Evolutionary conservation across 2,329 filamentous ascomycete species (phyloP).

Genomic region (Hymenoscyphus linearis): DNA sequence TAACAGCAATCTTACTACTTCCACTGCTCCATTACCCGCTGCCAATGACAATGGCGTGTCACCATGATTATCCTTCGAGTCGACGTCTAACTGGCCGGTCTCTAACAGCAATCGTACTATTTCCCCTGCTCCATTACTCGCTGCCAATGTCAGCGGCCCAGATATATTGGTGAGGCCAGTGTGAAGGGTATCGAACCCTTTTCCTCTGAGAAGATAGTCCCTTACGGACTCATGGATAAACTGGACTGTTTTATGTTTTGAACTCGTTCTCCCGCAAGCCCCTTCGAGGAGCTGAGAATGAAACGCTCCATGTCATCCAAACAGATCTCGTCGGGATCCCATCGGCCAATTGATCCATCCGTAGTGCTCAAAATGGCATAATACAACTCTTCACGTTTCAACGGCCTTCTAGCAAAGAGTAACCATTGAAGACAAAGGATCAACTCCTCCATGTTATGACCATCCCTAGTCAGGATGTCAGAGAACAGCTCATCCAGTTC

Average conservation of each 20-base stretch:
- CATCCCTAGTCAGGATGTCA: constrained; percentile 37
- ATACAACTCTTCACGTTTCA: constrained; percentile 24
- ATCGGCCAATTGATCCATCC: constrained; percentile 12
- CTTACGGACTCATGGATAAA: constrained; percentile 38
- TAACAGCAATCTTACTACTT: neutral
- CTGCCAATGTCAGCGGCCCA: constrained; percentile 1
- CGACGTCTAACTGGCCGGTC: neutral
- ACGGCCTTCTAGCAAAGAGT: constrained; percentile 38
- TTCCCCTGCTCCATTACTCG: constrained; percentile 21
- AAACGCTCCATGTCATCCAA: constrained; percentile 32
- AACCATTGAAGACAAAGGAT: constrained; percentile 48
- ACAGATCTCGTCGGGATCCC: constrained; percentile 24
- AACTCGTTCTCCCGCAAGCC: constrained; percentile 35
- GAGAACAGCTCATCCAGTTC: constrained; percentile 17
- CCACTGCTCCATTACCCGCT: constrained; percentile 20
- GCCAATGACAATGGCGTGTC: neutral
- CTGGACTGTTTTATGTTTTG: constrained; percentile 32
- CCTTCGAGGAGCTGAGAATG: constrained; percentile 38
- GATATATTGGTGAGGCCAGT: constrained; percentile 29
- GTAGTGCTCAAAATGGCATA: constrained; percentile 19
- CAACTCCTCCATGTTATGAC: constrained; percentile 36
- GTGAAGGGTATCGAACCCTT: neutral
- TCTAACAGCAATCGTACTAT: neutral
- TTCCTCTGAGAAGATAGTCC: constrained; percentile 34
- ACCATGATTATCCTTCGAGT: neutral